Percentiles rank a stretch among this genome's conserved stretches.
These are phyloP conservation scores for Penicillium argentinense DNA, from an alignment of 495 filamentous ascomycete species.

Conservation along the genomic window DNA sequence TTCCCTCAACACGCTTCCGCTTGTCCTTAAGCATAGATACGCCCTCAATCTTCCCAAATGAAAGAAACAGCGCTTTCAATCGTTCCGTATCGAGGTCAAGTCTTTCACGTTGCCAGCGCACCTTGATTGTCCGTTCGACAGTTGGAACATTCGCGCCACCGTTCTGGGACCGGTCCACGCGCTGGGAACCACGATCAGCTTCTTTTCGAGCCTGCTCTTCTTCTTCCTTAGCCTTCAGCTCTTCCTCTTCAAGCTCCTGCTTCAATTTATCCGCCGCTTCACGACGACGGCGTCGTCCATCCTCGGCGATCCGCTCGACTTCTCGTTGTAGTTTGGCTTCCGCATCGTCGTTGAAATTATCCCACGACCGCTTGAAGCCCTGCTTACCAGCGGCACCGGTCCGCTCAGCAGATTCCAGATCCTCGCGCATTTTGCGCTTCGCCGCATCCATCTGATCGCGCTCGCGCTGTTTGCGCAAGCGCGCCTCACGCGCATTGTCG, in stretches of 20 bases:
- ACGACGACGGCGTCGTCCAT: constrained; percentile 53
- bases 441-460: constrained; percentile 64
- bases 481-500: constrained; percentile 65
- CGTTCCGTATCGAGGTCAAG: constrained; percentile 44
- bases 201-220: constrained; percentile 34
- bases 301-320: constrained; percentile 62
- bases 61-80: constrained; percentile 45
- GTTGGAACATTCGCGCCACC: constrained; percentile 52
- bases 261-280: constrained; percentile 52
- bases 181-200: constrained; percentile 34
- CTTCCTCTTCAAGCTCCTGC: constrained; percentile 49
- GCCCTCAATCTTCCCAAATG: constrained; percentile 58
- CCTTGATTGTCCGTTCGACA: constrained; percentile 58
- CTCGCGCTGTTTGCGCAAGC: constrained; percentile 60
- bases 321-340: constrained; percentile 60
- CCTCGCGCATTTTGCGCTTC: constrained; percentile 72
- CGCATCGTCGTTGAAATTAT: constrained; percentile 43
- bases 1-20: constrained; percentile 48
- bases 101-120: constrained; percentile 56
- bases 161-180: constrained; percentile 42
- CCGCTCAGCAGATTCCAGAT: constrained; percentile 65
- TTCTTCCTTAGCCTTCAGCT: constrained; percentile 39
- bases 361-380: constrained; percentile 51
- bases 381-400: constrained; percentile 34
- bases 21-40: constrained; percentile 56